phyloP scores from a whole-genome alignment of 2,329 filamentous ascomycete genomes.

The Calonectria pauciramosa region DNA sequence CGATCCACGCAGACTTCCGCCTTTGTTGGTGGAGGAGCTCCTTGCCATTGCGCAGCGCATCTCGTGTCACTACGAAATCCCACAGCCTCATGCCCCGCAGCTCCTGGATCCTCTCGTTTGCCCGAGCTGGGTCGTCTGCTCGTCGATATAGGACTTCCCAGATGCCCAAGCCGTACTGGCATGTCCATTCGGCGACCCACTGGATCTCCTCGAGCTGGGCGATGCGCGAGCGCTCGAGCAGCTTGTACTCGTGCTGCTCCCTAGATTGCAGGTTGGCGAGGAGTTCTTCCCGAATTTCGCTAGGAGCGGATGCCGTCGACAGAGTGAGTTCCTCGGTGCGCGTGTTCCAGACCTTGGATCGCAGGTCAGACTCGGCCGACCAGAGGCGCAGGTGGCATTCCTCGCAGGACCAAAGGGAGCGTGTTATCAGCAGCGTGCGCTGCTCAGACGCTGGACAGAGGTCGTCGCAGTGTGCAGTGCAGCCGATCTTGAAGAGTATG shows the following conservation, averaged over 20 bases:
- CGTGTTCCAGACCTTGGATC: conserved; percentile 27
- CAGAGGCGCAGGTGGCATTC: conserved; percentile 37
- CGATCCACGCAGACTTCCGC: conserved; percentile 26
- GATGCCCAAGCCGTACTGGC: conserved; percentile 42
- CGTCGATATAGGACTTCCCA: conserved; percentile 33
- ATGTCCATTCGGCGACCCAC: conserved; percentile 45
- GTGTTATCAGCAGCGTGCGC: conserved; percentile 33
- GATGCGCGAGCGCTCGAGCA: conserved; percentile 17
- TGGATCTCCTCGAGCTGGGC: conserved; percentile 43
- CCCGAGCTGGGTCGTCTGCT: background rate
- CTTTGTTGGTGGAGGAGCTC: conserved; percentile 32
- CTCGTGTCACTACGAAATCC: conserved; percentile 42
- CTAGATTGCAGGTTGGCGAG: conserved; percentile 18
- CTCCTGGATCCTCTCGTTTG: conserved; percentile 30
- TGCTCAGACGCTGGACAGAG: conserved; percentile 41
- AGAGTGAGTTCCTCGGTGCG: background rate
- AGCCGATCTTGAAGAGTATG: conserved; percentile 46
- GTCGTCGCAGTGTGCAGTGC: conserved; percentile 41
- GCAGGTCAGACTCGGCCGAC: conserved; percentile 18
- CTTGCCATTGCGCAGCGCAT: conserved; percentile 31
- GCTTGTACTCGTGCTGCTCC: conserved; percentile 25
- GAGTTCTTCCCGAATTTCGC: background rate
- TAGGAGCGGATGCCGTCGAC: background rate
- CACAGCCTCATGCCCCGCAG: conserved; percentile 33
- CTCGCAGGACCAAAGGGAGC: conserved; percentile 48